Base-by-base conservation (phyloP, 208 protist species). In the Phytomonas francai region DNA sequence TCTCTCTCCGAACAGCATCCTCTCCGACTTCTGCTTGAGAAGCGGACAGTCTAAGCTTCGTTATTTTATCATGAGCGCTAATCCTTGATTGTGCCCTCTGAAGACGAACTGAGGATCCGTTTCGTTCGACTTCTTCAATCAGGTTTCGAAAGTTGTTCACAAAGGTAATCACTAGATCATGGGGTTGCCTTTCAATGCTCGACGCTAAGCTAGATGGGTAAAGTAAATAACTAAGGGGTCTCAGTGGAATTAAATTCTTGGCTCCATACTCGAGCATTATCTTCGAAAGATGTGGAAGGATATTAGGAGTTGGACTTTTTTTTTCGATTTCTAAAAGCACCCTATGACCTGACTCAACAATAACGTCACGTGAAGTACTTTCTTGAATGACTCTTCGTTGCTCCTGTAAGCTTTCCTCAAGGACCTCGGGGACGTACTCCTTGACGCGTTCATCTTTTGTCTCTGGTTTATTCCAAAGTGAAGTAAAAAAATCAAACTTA, bases 251-350 rank as follows among this genome's bases (percentile, higher is more conserved):
- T 22, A 95, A 45, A 57, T 93, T 82, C 67, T 86, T 86, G 14
- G 63, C 83, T 32, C 85, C 87, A 68, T 88, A 95, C 71, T 91
- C 76, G 30, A 63, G 59, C 3, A 95, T 54, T 16, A 95, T 75
- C 68, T 86, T 87, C 59, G 82, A 82, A 8, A 95, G 64, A 64
- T 95, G 76, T 12, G 89, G 89, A 32, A 85, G 79, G n/a, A 95
- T 91, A 65, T 66, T 91, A 2, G 89, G 87, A n/a, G 89, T 95
- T 22, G 89, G 86, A 59, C 83, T 88, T 59, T 95, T 95, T 74
- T 87, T 93, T 63, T 95, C 89, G 54, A 95, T 83, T 63, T 87
- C 81, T 11, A 68, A 69, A 22, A 95, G 67, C 16, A 95, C 78
- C 63, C 84, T 88, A 71, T 95, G 85, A 8, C 89, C 89, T 11